phyloP scores from a whole-genome alignment of 2,329 filamentous ascomycete genomes.

The Epichloe amarillans region DNA sequence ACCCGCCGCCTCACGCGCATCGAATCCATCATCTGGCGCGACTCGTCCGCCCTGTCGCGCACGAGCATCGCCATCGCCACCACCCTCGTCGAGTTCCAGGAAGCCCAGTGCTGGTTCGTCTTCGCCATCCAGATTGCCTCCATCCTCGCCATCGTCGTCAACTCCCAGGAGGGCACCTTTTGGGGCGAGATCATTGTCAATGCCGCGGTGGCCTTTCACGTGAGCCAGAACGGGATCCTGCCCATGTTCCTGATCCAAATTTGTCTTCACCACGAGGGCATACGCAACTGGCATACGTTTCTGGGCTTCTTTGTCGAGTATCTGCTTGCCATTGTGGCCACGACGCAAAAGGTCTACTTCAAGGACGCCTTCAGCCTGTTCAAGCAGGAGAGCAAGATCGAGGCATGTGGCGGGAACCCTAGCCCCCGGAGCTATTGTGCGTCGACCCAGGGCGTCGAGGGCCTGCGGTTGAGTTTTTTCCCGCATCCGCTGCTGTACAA shows the following conservation, averaged over 20 bases:
- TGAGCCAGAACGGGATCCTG: conserved; percentile 23
- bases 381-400: conserved; percentile 17
- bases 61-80: conserved; percentile 26
- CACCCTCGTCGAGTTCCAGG: conserved; percentile 27
- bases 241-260: conserved; percentile 26
- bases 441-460: conserved; percentile 20
- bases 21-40: conserved; percentile 24
- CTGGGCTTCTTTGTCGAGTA: conserved; percentile 26
- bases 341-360: conserved; percentile 22
- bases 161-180: conserved; percentile 25
- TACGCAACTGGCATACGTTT: conserved; percentile 27
- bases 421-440: conserved; percentile 27
- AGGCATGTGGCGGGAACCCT: conserved; percentile 22
- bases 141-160: conserved; percentile 27
- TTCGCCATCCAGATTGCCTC: conserved; percentile 27
- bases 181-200: conserved; percentile 27
- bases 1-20: conserved; percentile 21
- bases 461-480: conserved; percentile 24
- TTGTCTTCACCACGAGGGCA: conserved; percentile 25
- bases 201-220: conserved; percentile 23
- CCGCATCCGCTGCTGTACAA: conserved; percentile 25
- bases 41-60: conserved; percentile 22
- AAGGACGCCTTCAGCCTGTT: conserved; percentile 21
- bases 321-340: conserved; percentile 23
- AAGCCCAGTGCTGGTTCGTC: conserved; percentile 26